Conservation (phyloP, 176 grass and related monocot species). For the Oryza glaberrima region DNA sequence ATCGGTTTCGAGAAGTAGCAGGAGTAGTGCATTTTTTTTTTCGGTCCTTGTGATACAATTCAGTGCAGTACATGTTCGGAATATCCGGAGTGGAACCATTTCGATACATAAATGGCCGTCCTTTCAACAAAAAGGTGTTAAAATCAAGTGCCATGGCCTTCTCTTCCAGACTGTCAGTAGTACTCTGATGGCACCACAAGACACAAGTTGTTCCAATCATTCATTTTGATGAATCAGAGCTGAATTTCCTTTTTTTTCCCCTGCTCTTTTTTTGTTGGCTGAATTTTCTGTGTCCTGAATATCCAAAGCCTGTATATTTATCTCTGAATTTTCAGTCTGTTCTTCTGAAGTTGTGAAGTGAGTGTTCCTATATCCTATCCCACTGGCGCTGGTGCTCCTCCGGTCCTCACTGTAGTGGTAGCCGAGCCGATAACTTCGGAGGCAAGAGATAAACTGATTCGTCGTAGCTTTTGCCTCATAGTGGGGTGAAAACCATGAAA, state of each 20-base stretch:
- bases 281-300: neutral
- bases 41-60: neutral
- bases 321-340: neutral
- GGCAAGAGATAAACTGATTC: slow-evolving; percentile 43
- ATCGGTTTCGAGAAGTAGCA: neutral
- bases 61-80: neutral
- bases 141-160: neutral
- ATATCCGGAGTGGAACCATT: slow-evolving; percentile 37
- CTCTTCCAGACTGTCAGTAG: slow-evolving; percentile 2
- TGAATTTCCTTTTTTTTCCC: neutral
- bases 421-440: slow-evolving; percentile 50
- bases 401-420: neutral
- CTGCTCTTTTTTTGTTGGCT: neutral
- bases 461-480: slow-evolving; percentile 17
- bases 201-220: slow-evolving; percentile 1
- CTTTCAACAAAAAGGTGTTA: slow-evolving; percentile 15
- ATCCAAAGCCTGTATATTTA: neutral
- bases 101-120: slow-evolving; percentile 15
- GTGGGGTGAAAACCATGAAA: slow-evolving; percentile 35
- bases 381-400: slow-evolving; percentile 4
- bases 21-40: neutral
- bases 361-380: neutral
- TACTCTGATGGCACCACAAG: neutral
- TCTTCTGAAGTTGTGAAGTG: neutral
- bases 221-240: neutral